Base-by-base conservation (phyloP, 352 stramenopile genomes). In the Saprolegnia diclina region DNA sequence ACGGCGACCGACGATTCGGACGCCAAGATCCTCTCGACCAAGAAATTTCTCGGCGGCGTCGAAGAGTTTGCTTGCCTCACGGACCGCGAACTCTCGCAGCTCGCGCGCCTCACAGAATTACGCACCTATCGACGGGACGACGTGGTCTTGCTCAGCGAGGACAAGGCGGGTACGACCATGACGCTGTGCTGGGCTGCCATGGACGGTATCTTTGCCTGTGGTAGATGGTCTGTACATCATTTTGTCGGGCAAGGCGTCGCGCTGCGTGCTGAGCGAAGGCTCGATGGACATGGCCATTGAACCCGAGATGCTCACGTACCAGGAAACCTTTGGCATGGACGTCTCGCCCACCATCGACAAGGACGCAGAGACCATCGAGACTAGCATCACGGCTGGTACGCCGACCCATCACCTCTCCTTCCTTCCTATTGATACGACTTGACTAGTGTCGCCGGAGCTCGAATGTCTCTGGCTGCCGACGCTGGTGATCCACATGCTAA, bases 401-500 rank as follows among this genome's bases (percentile, higher is more conserved):
- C n/a, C n/a, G 14, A 32, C 7, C 40, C 7, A 16, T 44, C 29
- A n/a, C n/a, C n/a, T n/a, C n/a, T n/a, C n/a, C n/a, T n/a, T n/a
- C n/a, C n/a, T n/a, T n/a, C n/a, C n/a, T n/a, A n/a, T 64, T 65
- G 16, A 5, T 21, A 65, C 21, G n/a, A n/a, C n/a, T n/a, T n/a
- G n/a, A n/a, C 71, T 82, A 16, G 78, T 77, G 0, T 69, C 73
- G 22, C 76, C 84, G 24, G 37, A 53, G 16, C 71, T 83, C 64
- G 79, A 85, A 71, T 85, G 78, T 64, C 45, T 88, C 14, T 88
- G 80, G 78, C 76, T 88, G 19, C 76, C 80, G 0, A 75, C 80
- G 42, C 57, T 84, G 29, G 76, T 82, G 19, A 70, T 88, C 24
- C 78, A 77, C 62, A 79, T 86, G 78, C 78, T 88, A 64, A 88